Conservation (phyloP, 495 filamentous ascomycete genomes). For the Neurospora sp. region DNA sequence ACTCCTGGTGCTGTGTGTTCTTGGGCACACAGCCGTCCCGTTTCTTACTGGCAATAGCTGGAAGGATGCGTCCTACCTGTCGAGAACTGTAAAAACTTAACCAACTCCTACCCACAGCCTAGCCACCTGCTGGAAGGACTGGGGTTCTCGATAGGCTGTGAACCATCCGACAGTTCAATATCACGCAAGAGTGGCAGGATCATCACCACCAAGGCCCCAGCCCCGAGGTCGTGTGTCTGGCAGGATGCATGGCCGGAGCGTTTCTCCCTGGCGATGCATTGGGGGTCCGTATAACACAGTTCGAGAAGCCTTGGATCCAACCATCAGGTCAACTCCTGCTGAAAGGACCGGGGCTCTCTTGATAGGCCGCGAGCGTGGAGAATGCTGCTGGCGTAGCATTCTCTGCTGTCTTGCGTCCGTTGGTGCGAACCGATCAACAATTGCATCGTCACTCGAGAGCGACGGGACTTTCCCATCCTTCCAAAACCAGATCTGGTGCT, state of each 20-base stretch:
- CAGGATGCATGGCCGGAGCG: background rate
- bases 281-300: accelerated
- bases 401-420: conserved; percentile 2
- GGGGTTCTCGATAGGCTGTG: conserved; percentile 1
- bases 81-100: conserved; percentile 3
- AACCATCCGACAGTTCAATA: background rate
- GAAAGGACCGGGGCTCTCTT: background rate
- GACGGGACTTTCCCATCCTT: conserved; percentile 2
- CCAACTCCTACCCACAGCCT: conserved; percentile 4
- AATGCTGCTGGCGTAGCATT: background rate
- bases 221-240: background rate
- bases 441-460: background rate
- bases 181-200: background rate
- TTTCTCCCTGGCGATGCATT: background rate
- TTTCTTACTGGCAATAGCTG: background rate
- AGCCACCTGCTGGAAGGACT: conserved; percentile 4
- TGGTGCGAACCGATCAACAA: background rate
- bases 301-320: background rate
- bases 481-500: background rate
- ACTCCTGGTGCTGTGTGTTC: background rate
- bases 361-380: background rate
- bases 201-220: background rate
- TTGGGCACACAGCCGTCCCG: background rate
- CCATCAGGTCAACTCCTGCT: background rate
- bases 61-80: conserved; percentile 1